Conservation (phyloP, 2,329 filamentous ascomycete genomes). For the Ophioceras dolichostomum region DNA sequence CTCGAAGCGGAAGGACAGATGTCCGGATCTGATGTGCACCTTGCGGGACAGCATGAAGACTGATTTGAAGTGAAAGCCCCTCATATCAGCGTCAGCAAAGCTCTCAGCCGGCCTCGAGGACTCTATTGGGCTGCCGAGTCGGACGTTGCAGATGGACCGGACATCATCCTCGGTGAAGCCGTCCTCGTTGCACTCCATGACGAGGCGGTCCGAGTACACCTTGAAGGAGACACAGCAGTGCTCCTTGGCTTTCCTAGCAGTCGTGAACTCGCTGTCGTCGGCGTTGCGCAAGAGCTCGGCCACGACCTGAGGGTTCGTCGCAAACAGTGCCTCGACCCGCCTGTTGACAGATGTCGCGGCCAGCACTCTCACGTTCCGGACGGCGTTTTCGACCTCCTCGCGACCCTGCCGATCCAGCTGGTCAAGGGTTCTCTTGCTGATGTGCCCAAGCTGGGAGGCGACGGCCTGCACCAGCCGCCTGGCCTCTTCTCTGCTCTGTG, state of each 20-base stretch:
- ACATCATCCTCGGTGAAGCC: constrained; percentile 30
- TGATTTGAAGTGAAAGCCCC: constrained; percentile 39
- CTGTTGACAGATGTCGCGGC: constrained; percentile 16
- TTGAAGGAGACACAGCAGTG: constrained; percentile 21
- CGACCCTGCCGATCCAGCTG: too few relatives aligned
- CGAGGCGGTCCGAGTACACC: constrained; percentile 22
- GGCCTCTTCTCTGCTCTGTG: too few relatives aligned
- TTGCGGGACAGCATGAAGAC: constrained; percentile 33
- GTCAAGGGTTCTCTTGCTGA: too few relatives aligned
- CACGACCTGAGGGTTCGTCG: constrained; percentile 32
- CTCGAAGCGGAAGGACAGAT: constrained; percentile 29
- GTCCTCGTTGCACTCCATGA: constrained; percentile 37
- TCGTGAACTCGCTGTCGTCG: constrained; percentile 28
- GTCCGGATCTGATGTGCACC: constrained; percentile 29
- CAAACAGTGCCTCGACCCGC: constrained; percentile 28
- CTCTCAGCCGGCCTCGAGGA: constrained; percentile 12
- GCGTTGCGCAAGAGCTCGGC: constrained; percentile 43
- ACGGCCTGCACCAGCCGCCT: too few relatives aligned
- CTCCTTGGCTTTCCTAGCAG: not conserved
- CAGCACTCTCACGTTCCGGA: too few relatives aligned
- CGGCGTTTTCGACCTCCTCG: too few relatives aligned
- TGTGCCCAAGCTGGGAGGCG: too few relatives aligned
- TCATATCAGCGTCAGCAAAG: constrained; percentile 36
- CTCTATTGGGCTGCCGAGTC: constrained; percentile 29
- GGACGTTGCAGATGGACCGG: constrained; percentile 29